phyloP scores from a whole-genome alignment of 2,329 filamentous ascomycete species.

The Microascus cirrosus region DNA sequence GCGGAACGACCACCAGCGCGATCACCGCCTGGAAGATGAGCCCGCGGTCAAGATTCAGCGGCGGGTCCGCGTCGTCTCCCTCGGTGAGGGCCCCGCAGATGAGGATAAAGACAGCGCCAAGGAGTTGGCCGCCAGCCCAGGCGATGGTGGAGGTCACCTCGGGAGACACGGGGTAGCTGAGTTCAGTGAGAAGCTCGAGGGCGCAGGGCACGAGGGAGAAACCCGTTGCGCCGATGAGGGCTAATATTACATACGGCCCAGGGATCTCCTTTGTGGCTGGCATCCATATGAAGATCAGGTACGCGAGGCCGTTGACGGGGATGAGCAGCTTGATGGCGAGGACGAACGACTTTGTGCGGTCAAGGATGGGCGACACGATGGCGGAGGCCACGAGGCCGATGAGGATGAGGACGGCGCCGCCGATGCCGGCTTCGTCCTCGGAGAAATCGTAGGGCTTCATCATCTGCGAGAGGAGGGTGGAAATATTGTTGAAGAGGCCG shows the following conservation, averaged over 20 bases:
- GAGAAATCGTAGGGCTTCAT: conserved; percentile 75
- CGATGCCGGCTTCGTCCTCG: conserved; percentile 79
- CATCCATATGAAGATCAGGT: conserved; percentile 75
- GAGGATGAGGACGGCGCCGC: conserved; percentile 78
- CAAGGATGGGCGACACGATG: conserved; percentile 68
- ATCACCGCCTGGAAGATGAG: conserved; percentile 73
- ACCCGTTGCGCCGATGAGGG: conserved; percentile 64
- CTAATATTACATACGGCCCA: conserved; percentile 65
- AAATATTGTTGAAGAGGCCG: conserved; percentile 87
- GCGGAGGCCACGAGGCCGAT: conserved; percentile 73
- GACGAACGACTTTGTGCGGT: conserved; percentile 73
- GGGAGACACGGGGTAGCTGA: conserved; percentile 77
- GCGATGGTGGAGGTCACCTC: conserved; percentile 75
- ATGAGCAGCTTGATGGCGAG: conserved; percentile 61
- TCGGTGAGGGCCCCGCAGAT: conserved; percentile 65
- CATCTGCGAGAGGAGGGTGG: conserved; percentile 82
- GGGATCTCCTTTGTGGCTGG: conserved; percentile 42
- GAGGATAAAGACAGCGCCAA: conserved; percentile 78
- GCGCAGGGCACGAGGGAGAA: conserved; percentile 77
- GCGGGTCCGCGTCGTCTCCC: conserved; percentile 40
- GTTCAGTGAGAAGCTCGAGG: conserved; percentile 77
- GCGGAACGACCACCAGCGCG: conserved; percentile 50
- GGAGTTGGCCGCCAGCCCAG: conserved; percentile 77
- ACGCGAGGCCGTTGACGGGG: conserved; percentile 61
- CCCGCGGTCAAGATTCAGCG: conserved; percentile 60